Evolutionary conservation across 2,329 filamentous ascomycete genomes (phyloP).

Genomic region (Huntiella moniliformis): DNA sequence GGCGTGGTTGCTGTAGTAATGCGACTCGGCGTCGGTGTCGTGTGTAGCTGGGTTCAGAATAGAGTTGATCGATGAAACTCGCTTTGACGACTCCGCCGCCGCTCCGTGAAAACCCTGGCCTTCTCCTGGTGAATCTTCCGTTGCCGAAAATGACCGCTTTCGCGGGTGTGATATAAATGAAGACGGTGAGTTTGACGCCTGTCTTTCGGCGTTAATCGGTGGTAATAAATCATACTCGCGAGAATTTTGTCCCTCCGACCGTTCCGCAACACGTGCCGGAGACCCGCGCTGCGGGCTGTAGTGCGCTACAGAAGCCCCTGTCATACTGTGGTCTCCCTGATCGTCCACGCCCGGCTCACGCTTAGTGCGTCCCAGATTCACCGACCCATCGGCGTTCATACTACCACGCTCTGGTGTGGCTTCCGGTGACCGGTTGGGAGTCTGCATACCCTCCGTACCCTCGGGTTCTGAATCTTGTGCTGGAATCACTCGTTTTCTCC

Average conservation of each 20-base stretch:
- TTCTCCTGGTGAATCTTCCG: constrained; percentile 31
- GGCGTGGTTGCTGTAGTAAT: constrained; percentile 2
- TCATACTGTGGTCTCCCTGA: constrained; percentile 2
- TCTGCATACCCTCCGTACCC: constrained; percentile 28
- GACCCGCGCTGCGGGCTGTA: constrained; percentile 1
- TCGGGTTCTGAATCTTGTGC: constrained; percentile 34
- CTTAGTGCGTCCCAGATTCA: constrained; percentile 39
- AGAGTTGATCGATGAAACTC: constrained; percentile 57
- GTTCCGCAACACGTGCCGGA: not conserved
- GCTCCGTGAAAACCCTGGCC: constrained; percentile 13
- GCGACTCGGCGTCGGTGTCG: constrained; percentile 2
- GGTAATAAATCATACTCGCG: not conserved
- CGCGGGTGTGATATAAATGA: constrained; percentile 40
- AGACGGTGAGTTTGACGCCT: constrained; percentile 40
- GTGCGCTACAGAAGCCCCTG: not conserved
- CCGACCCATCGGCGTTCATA: constrained; percentile 43
- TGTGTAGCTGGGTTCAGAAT: constrained; percentile 42
- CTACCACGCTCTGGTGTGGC: constrained; percentile 32
- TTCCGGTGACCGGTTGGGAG: constrained; percentile 22
- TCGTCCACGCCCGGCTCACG: constrained; percentile 15
- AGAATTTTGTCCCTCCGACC: not conserved
- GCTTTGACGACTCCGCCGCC: constrained; percentile 29
- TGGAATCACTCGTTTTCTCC: constrained; percentile 83
- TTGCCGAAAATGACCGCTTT: constrained; percentile 49
- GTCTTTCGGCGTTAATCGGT: constrained; percentile 26